A percentile compares a stretch with the other conserved stretches of the same genome.
These are phyloP conservation scores for Chamaecyparis obtusa DNA, from an alignment of 75 land plant species.

Conservation along the genomic window DNA sequence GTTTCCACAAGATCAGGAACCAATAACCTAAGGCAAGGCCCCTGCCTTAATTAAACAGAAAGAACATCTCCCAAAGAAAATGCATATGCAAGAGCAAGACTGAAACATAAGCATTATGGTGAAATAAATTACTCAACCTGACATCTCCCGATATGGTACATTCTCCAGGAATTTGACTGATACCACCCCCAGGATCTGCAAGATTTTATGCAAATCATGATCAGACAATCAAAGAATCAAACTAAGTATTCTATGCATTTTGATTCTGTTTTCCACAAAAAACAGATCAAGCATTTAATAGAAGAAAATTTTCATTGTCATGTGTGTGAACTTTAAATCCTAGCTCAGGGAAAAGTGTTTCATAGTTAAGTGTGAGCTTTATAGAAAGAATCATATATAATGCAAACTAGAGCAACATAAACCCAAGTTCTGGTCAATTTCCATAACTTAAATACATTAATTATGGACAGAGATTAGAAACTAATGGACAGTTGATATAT, in stretches of 20 bases:
- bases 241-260: background rate
- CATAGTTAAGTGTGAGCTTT: background rate
- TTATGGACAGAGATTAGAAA: background rate
- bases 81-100: background rate
- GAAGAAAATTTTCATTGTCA: background rate
- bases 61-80: background rate
- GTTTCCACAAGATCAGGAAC: background rate
- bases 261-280: background rate
- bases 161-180: constrained; percentile 90
- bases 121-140: constrained; percentile 38
- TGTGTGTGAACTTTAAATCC: background rate
- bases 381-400: too few species aligned
- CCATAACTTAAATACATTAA: background rate
- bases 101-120: background rate
- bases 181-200: constrained; percentile 89
- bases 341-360: background rate
- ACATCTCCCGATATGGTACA: constrained; percentile 85
- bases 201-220: constrained; percentile 13
- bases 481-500: background rate
- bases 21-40: background rate
- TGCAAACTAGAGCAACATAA: background rate
- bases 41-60: background rate
- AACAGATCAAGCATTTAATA: background rate
- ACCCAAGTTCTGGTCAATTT: background rate
- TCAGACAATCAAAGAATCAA: background rate